Evolutionary conservation across 1,284 basidiomycete genomes (phyloP).

Genomic region (Kwoniella shivajii): DNA sequence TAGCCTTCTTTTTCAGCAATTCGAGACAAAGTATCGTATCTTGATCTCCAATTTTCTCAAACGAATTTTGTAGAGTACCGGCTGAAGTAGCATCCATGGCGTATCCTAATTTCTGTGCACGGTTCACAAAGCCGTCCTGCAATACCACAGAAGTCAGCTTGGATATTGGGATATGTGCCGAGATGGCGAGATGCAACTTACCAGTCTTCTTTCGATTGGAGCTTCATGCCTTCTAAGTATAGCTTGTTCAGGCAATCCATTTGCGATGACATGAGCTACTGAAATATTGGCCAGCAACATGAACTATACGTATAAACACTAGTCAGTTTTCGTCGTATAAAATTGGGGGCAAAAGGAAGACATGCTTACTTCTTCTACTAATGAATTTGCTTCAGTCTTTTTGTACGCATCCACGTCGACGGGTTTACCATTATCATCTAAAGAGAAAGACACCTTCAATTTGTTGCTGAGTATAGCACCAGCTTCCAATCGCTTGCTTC

Average conservation of each 20-base stretch:
- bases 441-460: conserved; percentile 71
- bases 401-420: conserved; percentile 72
- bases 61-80: conserved; percentile 79
- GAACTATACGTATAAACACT: conserved; percentile 61
- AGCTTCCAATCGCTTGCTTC: conserved; percentile 71
- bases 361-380: conserved; percentile 89
- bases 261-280: conserved; percentile 89
- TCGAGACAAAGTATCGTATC: conserved; percentile 74
- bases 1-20: conserved; percentile 82
- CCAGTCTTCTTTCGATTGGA: conserved; percentile 85
- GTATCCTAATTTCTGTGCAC: conserved; percentile 80
- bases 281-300: conserved; percentile 91
- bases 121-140: conserved; percentile 72
- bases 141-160: conserved; percentile 12
- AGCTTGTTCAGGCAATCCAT: conserved; percentile 91
- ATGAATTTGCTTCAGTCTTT: conserved; percentile 70
- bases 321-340: not conserved
- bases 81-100: conserved; percentile 78
- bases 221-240: conserved; percentile 90
- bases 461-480: conserved; percentile 79
- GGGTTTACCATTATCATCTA: conserved; percentile 83
- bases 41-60: conserved; percentile 71
- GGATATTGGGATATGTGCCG: too few relatives aligned
- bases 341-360: conserved; percentile 4
- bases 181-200: conserved; percentile 49